phyloP scores from a whole-genome alignment of 2,329 filamentous ascomycete genomes.

The Aspergillus ruber region DNA sequence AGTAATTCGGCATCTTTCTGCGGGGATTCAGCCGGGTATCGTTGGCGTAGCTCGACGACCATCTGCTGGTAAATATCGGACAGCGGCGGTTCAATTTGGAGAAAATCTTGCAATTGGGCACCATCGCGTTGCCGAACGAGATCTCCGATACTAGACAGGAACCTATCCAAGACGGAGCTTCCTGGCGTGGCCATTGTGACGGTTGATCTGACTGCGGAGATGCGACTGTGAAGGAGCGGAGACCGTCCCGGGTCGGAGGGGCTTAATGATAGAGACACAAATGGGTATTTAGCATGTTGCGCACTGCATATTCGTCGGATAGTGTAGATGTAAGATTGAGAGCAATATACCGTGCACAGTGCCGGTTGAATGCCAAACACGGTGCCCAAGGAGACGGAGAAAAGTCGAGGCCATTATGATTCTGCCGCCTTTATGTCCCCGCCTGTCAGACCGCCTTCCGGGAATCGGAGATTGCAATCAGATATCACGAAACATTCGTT shows the following conservation, averaged over 20 bases:
- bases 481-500: no score
- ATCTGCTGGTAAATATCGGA: constrained; percentile 62
- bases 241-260: neutral
- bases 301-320: neutral
- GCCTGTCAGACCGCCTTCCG: neutral
- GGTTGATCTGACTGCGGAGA: neutral
- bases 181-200: constrained; percentile 12
- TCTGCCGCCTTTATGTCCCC: neutral
- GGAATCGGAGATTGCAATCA: neutral
- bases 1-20: constrained; percentile 50
- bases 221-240: neutral
- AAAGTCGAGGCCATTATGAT: neutral
- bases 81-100: constrained; percentile 68
- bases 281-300: neutral
- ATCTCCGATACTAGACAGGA: constrained; percentile 58
- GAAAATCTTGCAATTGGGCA: constrained; percentile 58
- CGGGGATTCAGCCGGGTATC: constrained; percentile 44
- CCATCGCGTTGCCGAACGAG: constrained; percentile 61
- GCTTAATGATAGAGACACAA: neutral
- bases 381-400: neutral
- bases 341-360: neutral
- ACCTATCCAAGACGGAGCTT: constrained; percentile 62
- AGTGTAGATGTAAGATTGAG: neutral
- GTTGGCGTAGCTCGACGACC: constrained; percentile 57
- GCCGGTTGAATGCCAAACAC: neutral